Percentiles rank a stretch among this genome's conserved stretches.
phyloP scores from a whole-genome alignment of 2,329 filamentous ascomycete species.

The Parascedosporium putredinis region DNA sequence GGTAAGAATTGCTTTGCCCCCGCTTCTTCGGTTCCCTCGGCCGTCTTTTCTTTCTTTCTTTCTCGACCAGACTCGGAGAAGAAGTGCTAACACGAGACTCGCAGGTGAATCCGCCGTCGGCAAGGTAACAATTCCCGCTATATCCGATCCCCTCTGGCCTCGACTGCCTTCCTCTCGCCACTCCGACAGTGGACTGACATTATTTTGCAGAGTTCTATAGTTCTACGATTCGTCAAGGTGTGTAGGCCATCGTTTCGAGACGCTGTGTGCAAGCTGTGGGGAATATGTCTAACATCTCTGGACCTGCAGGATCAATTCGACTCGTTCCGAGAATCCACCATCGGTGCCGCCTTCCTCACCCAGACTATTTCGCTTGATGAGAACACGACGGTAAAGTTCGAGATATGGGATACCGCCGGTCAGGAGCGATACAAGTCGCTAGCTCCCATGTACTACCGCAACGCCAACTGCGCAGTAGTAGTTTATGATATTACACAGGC shows the following conservation, averaged over 20 bases:
- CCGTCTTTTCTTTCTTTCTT: not conserved
- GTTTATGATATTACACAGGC: conserved; percentile 99
- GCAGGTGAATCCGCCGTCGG: conserved; percentile 94
- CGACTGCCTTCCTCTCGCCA: conserved; percentile 4
- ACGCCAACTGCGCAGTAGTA: conserved; percentile 97
- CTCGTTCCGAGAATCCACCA: conserved; percentile 90
- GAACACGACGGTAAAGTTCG: conserved; percentile 97
- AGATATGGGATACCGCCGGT: conserved; percentile 98
- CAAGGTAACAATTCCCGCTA: conserved; percentile 66
- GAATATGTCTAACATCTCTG: no score
- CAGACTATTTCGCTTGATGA: conserved; percentile 98
- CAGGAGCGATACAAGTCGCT: conserved; percentile 99
- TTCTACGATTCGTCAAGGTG: conserved; percentile 96
- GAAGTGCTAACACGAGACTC: conserved; percentile 3
- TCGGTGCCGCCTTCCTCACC: conserved; percentile 95
- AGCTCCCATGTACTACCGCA: conserved; percentile 98
- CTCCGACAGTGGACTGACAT: conserved; percentile 14
- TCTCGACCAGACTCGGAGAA: no score
- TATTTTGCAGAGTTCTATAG: conserved; percentile 72
- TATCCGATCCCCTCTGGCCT: no score
- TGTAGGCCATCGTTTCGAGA: conserved; percentile 14
- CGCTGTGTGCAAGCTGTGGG: no score
- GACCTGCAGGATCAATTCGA: conserved; percentile 99
- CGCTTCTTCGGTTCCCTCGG: not conserved
- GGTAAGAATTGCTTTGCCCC: conserved; percentile 47